Percentiles rank a stretch among this genome's conserved stretches.
phyloP scores from a whole-genome alignment of 345 rosid genomes.

The Atalantia buxifolia region DNA sequence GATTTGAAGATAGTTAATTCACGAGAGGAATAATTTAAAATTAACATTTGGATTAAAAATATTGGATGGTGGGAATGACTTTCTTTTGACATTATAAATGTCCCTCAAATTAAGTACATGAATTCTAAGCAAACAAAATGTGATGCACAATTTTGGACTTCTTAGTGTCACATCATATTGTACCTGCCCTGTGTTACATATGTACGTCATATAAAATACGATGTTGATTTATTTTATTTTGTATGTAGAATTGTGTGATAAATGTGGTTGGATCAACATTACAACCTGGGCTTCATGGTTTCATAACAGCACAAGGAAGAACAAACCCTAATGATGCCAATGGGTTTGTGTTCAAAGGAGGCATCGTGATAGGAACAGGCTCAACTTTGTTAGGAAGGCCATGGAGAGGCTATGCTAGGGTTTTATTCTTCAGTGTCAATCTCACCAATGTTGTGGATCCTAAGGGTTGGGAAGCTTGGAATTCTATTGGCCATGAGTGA shows the following conservation, averaged over 20 bases:
- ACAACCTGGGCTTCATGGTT: slow-evolving; percentile 34
- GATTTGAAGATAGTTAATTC: no score
- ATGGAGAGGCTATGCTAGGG: slow-evolving; percentile 54
- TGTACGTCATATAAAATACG: background rate
- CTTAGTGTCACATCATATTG: background rate
- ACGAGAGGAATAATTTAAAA: no score
- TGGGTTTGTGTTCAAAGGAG: slow-evolving; percentile 58
- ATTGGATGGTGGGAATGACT: no score
- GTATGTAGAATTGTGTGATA: slow-evolving; percentile 41
- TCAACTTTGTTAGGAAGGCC: slow-evolving; percentile 48
- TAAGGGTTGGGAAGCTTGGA: slow-evolving; percentile 52
- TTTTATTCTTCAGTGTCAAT: slow-evolving; percentile 37
- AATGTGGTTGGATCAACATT: slow-evolving; percentile 38
- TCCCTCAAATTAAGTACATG: no score
- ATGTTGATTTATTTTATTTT: background rate
- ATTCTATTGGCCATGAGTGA: slow-evolving; percentile 28
- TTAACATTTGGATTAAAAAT: no score
- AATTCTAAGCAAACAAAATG: no score
- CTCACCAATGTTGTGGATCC: slow-evolving; percentile 32
- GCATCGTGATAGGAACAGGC: slow-evolving; percentile 40
- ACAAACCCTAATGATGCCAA: slow-evolving; percentile 22
- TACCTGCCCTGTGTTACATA: background rate
- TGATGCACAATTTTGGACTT: background rate
- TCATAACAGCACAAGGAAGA: slow-evolving; percentile 64
- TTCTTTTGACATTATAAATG: no score